These are phyloP conservation scores for Bipolaris victoriae DNA, from an alignment of 2,329 filamentous ascomycete genomes.

Conservation along the genomic window DNA sequence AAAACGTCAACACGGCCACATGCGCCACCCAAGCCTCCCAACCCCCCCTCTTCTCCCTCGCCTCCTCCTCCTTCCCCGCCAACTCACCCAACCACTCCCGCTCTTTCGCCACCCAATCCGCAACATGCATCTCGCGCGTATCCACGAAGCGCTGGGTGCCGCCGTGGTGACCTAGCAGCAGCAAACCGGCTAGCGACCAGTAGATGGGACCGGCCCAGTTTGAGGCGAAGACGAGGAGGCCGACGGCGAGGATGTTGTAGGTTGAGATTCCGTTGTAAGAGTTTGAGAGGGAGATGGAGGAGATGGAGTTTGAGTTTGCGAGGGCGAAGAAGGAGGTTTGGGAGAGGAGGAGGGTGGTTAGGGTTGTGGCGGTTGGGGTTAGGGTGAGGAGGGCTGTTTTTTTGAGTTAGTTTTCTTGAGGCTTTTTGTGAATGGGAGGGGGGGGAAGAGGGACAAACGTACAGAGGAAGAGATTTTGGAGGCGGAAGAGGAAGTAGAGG, in stretches of 20 bases:
- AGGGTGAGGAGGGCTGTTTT: constrained; percentile 52
- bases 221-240: constrained; percentile 79
- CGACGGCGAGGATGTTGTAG: constrained; percentile 83
- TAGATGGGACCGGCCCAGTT: constrained; percentile 94
- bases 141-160: constrained; percentile 24
- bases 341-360: constrained; percentile 76
- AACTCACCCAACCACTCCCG: constrained; percentile 33
- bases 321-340: constrained; percentile 87
- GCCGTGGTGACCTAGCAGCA: constrained; percentile 53
- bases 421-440: neutral
- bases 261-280: constrained; percentile 89
- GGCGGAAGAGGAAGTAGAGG: constrained; percentile 76
- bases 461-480: constrained; percentile 63
- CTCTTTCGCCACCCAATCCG: constrained; percentile 42
- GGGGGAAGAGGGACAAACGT: constrained; percentile 23
- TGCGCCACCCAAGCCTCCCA: constrained; percentile 52
- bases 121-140: constrained; percentile 23
- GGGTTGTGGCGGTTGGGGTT: constrained; percentile 63
- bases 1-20: constrained; percentile 70
- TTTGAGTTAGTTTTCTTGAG: neutral
- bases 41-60: constrained; percentile 12
- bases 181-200: constrained; percentile 73
- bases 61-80: constrained; percentile 25
- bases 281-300: constrained; percentile 90
- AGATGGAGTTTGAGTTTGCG: constrained; percentile 92